These are phyloP conservation scores for Botrytis byssoidea DNA, from an alignment of 2,329 filamentous ascomycete species.

Conservation along the genomic window DNA sequence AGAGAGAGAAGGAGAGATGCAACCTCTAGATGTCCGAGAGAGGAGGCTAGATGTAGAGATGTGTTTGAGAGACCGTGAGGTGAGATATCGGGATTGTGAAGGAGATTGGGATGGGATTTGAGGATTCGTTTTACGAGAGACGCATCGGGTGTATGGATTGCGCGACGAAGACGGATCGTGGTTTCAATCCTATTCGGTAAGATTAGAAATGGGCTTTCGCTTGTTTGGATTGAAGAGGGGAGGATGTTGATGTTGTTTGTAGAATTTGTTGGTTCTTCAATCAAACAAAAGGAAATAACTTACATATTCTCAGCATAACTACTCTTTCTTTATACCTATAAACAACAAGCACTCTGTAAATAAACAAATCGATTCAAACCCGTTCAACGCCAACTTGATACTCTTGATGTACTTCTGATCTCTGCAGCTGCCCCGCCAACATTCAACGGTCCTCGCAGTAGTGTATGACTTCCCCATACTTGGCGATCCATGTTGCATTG, in stretches of 20 bases:
- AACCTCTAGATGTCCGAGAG: conserved; percentile 67
- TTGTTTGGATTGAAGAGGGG: neutral
- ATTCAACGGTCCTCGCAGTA: neutral
- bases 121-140: conserved; percentile 76
- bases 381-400: neutral
- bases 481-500: neutral
- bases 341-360: neutral
- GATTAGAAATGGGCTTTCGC: neutral
- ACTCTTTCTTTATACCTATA: conserved; percentile 3
- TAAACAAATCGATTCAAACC: neutral
- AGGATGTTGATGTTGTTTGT: neutral
- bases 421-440: conserved; percentile 11
- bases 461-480: conserved; percentile 4
- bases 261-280: neutral
- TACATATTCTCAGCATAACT: conserved; percentile 23
- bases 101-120: conserved; percentile 64
- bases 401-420: neutral
- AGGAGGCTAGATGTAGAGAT: conserved; percentile 76
- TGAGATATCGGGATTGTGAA: conserved; percentile 77
- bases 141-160: conserved; percentile 71
- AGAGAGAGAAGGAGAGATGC: conserved; percentile 64
- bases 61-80: conserved; percentile 69
- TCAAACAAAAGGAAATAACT: neutral
- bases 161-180: conserved; percentile 73
- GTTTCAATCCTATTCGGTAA: conserved; percentile 66